phyloP scores from a whole-genome alignment of 805 yeast genomes.

The Starmera caribaea region DNA sequence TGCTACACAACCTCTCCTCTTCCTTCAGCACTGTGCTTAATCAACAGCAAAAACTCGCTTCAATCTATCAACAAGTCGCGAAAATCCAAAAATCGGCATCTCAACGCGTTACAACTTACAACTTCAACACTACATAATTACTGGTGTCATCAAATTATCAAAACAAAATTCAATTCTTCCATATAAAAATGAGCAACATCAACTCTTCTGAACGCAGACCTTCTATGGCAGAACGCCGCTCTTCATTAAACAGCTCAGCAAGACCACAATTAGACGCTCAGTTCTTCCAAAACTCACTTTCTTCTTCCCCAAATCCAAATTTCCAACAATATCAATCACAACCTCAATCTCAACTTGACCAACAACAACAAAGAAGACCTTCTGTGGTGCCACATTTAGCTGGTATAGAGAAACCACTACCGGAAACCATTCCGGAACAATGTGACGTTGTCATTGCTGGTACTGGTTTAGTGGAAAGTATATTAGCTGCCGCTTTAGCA shows the following conservation, averaged over 20 bases:
- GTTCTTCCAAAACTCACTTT: slow-evolving; percentile 54
- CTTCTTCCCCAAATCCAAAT: too few species aligned
- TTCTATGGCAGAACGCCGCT: slow-evolving; percentile 61
- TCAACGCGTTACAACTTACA: too few species aligned
- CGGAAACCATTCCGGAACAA: slow-evolving; percentile 48
- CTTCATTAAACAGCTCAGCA: slow-evolving; percentile 29
- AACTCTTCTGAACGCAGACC: slow-evolving; percentile 36
- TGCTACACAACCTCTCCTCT: too few species aligned
- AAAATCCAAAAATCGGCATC: too few species aligned
- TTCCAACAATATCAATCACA: background rate
- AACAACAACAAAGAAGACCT: slow-evolving; percentile 13
- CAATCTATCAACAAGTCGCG: too few species aligned
- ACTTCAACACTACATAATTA: too few species aligned
- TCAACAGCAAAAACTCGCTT: too few species aligned
- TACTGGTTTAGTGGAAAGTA: slow-evolving; percentile 82
- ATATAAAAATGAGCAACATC: background rate
- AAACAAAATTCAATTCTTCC: too few species aligned
- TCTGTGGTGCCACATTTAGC: slow-evolving; percentile 57
- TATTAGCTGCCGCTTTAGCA: slow-evolving; percentile 86
- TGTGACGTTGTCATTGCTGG: slow-evolving; percentile 90
- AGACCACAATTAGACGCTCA: slow-evolving; percentile 16
- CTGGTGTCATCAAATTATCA: too few species aligned
- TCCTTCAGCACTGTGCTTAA: too few species aligned
- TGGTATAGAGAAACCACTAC: slow-evolving; percentile 68
- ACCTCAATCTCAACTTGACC: background rate